A percentile compares a stretch with the other conserved stretches of the same genome.
Conservation (phyloP, 2,329 filamentous ascomycete genomes). For the Xylaria digitata region DNA sequence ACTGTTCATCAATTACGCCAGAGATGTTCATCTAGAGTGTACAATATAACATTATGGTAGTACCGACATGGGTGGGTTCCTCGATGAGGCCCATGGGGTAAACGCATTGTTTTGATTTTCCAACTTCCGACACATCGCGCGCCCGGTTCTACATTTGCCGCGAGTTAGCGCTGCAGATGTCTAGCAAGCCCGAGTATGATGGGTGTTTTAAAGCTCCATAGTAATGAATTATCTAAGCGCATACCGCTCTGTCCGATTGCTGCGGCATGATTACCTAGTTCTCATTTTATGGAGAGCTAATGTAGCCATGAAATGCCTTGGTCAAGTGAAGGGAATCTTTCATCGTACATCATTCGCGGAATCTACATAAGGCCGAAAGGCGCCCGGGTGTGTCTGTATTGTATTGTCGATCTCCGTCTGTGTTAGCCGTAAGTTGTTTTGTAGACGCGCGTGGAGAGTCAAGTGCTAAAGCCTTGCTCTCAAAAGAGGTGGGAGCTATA, state of each 20-base stretch:
- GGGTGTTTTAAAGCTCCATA: background rate
- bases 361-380: no score
- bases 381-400: no score
- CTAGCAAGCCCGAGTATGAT: background rate
- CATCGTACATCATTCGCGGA: no score
- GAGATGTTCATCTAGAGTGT: constrained; percentile 35
- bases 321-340: no score
- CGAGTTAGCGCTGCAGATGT: background rate
- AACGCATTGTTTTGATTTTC: constrained; percentile 5
- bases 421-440: no score
- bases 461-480: no score
- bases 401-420: no score
- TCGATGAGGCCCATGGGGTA: constrained; percentile 15
- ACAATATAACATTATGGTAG: constrained; percentile 30
- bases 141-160: background rate
- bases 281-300: background rate
- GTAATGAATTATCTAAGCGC: background rate
- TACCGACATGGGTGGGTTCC: constrained; percentile 28
- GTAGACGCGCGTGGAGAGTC: no score
- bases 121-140: background rate
- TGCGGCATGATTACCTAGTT: background rate
- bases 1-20: constrained; percentile 28
- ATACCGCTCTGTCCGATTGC: background rate
- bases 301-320: no score
- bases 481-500: no score